Evolutionary conservation across 148 eudicot species (phyloP).

Genomic region (Oxyria digyna): DNA sequence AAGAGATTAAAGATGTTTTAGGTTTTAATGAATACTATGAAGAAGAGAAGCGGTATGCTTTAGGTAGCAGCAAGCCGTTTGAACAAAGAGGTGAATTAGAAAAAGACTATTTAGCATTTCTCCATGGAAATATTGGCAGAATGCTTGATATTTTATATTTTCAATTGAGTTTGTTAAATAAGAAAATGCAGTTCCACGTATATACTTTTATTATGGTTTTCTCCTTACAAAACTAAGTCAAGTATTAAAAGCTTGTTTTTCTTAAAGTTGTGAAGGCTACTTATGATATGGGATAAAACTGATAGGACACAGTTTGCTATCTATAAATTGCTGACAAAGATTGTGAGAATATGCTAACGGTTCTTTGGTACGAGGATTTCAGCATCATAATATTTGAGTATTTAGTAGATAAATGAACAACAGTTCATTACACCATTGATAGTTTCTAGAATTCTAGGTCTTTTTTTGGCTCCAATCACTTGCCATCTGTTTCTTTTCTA

Average conservation of each 20-base stretch:
- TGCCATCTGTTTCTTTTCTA: not conserved
- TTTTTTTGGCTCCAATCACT: not conserved
- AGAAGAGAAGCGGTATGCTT: slow-evolving; percentile 70
- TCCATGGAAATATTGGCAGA: not conserved
- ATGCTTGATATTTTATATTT: not conserved
- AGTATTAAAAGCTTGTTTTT: not conserved
- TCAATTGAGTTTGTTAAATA: not conserved
- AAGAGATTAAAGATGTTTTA: slow-evolving; percentile 75
- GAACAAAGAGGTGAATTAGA: slow-evolving; percentile 35
- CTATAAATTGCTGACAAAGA: too few species aligned
- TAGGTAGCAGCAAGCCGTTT: slow-evolving; percentile 22
- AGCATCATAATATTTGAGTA: not conserved
- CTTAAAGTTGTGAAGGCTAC: too few species aligned
- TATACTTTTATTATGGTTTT: not conserved
- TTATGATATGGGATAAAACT: too few species aligned
- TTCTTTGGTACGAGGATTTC: not conserved
- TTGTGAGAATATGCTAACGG: too few species aligned
- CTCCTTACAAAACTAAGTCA: not conserved
- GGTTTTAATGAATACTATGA: slow-evolving; percentile 82
- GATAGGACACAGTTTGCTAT: not conserved
- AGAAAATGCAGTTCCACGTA: not conserved
- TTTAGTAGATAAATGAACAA: not conserved
- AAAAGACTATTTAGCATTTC: not conserved
- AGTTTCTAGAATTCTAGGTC: not conserved
- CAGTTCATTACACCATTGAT: not conserved